Conservation (phyloP, 805 yeast genomes). For the Saccharomycopsis sp. region DNA sequence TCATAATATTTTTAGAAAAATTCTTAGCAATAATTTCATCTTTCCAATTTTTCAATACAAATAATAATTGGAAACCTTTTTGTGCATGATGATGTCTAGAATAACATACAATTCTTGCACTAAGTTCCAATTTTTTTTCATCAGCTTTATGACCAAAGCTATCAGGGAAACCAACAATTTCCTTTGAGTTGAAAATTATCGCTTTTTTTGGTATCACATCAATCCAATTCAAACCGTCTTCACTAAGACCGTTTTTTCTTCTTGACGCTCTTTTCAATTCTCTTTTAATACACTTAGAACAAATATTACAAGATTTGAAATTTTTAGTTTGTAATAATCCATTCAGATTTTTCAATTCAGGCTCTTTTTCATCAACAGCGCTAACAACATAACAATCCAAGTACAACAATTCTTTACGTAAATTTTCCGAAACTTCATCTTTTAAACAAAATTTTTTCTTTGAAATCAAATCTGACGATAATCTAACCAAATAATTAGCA, state of each 20-base stretch:
- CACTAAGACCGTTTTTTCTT: conserved; percentile 73
- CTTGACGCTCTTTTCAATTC: conserved; percentile 93
- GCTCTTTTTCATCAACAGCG: conserved; percentile 9
- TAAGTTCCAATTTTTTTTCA: conserved; percentile 37
- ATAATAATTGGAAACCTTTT: conserved; percentile 72
- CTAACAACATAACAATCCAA: conserved; percentile 79
- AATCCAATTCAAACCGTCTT: conserved; percentile 73
- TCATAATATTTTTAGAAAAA: conserved; percentile 70
- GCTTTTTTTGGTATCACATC: conserved; percentile 72
- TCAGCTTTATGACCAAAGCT: conserved; percentile 23
- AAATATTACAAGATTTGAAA: conserved; percentile 58
- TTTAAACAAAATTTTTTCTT: conserved; percentile 26
- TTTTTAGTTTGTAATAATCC: conserved; percentile 11
- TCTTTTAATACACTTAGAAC: conserved; percentile 83
- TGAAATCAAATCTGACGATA: conserved; percentile 44
- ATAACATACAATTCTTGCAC: conserved; percentile 84
- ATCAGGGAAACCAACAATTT: conserved; percentile 62
- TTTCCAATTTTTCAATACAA: conserved; percentile 53
- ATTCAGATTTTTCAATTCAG: conserved; percentile 4
- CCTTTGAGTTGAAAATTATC: conserved; percentile 85
- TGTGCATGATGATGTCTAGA: conserved; percentile 91
- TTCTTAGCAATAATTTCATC: conserved; percentile 67
- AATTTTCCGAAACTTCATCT: conserved; percentile 34
- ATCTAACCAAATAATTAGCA: conserved; percentile 59
- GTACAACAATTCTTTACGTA: conserved; percentile 49